These are phyloP conservation scores for Biscogniauxia mediterranea DNA, from an alignment of 2,329 filamentous ascomycete genomes.

Conservation along the genomic window DNA sequence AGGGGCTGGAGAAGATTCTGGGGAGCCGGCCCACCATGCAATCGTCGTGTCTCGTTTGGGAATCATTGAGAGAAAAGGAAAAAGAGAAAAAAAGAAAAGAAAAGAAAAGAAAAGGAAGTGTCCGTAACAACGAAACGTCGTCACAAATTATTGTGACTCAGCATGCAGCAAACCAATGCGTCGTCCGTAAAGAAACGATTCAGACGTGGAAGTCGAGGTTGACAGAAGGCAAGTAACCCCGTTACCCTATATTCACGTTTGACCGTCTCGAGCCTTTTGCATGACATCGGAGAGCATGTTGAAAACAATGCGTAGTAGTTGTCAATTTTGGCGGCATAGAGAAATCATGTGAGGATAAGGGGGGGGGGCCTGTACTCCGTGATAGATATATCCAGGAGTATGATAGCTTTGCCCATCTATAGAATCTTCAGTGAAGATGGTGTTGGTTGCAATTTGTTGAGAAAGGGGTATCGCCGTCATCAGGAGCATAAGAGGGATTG, in stretches of 20 bases:
- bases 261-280: background rate
- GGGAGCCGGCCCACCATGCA: background rate
- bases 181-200: background rate
- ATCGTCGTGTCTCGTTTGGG: background rate
- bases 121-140: background rate
- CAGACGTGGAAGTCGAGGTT: background rate
- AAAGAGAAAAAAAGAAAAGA: too few species aligned
- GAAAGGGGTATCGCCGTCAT: background rate
- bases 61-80: background rate
- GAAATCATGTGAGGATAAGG: background rate
- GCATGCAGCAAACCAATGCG: background rate
- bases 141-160: background rate
- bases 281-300: background rate
- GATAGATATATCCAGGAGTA: background rate
- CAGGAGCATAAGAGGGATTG: background rate
- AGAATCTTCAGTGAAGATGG: background rate
- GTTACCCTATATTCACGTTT: background rate
- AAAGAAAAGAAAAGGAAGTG: background rate
- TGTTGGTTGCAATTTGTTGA: background rate
- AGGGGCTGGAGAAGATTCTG: background rate
- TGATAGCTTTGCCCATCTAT: background rate
- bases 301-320: background rate
- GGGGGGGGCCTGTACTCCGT: background rate
- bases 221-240: background rate
- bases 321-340: background rate